phyloP scores from a whole-genome alignment of 176 grass and related monocot genomes.

The Phyllostachys edulis region DNA sequence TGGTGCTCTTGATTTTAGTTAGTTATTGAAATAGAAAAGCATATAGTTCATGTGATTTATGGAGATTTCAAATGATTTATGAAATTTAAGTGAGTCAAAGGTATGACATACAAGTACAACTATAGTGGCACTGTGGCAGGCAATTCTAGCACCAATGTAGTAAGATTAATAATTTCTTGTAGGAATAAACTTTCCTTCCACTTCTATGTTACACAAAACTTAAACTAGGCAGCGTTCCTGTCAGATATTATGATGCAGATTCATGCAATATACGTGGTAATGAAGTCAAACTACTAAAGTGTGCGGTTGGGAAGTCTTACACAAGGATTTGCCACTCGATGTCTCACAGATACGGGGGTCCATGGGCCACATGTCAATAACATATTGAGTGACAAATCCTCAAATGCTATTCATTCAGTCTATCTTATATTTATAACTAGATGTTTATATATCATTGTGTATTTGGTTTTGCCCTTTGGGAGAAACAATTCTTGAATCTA shows the following conservation, averaged over 20 bases:
- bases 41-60: background rate
- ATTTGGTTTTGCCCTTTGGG: conserved; percentile 73
- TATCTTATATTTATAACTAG: background rate
- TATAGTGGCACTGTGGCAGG: background rate
- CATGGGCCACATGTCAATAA: too few relatives aligned
- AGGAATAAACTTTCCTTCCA: background rate
- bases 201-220: too few relatives aligned
- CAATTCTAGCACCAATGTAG: conserved; percentile 14
- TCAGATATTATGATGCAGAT: too few relatives aligned
- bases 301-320: too few relatives aligned
- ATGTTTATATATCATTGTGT: conserved; percentile 1
- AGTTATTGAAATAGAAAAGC: background rate
- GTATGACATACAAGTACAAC: conserved; percentile 4
- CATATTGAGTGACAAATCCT: too few relatives aligned
- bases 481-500: conserved; percentile 99
- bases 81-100: background rate
- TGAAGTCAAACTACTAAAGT: too few relatives aligned
- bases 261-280: too few relatives aligned
- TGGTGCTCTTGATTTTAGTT: conserved; percentile 6
- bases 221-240: too few relatives aligned
- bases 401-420: background rate
- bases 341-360: too few relatives aligned
- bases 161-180: background rate
- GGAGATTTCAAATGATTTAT: conserved; percentile 2
- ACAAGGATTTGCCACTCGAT: too few relatives aligned